phyloP scores from a whole-genome alignment of 139 green algal species.

The Tetradesmus obliquus region DNA sequence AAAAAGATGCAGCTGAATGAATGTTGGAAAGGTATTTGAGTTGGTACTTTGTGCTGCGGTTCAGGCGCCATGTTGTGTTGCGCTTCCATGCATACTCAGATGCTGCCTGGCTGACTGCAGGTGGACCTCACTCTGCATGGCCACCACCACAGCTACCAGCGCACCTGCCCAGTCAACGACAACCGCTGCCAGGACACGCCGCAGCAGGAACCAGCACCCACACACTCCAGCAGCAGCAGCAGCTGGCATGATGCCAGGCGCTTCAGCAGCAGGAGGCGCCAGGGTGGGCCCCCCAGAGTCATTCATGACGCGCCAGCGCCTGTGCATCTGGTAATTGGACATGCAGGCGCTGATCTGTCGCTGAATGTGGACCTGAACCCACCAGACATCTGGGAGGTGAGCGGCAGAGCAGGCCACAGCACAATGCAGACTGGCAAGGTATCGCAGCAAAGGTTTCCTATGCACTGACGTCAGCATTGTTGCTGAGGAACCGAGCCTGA shows the following conservation, averaged over 20 bases:
- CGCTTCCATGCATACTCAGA: too few relatives aligned
- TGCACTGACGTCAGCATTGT: too few relatives aligned
- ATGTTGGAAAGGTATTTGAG: background rate
- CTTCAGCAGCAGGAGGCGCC: constrained; percentile 13
- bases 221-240: background rate
- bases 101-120: background rate
- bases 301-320: constrained; percentile 53
- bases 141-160: constrained; percentile 81
- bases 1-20: background rate
- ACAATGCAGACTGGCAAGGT: background rate
- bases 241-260: background rate
- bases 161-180: constrained; percentile 65
- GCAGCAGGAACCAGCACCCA: background rate
- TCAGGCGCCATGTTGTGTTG: background rate
- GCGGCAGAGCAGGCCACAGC: background rate
- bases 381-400: constrained; percentile 49
- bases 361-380: constrained; percentile 48
- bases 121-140: constrained; percentile 51
- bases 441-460: too few relatives aligned
- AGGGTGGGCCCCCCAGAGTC: background rate
- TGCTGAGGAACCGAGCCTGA: too few relatives aligned
- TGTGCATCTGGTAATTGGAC: constrained; percentile 80
- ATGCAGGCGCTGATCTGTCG: constrained; percentile 60
- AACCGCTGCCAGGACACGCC: constrained; percentile 20
- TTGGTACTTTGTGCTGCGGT: background rate